Evolutionary conservation across 2,329 filamentous ascomycete genomes (phyloP).

Genomic region (Ascochyta clinopodiicola): DNA sequence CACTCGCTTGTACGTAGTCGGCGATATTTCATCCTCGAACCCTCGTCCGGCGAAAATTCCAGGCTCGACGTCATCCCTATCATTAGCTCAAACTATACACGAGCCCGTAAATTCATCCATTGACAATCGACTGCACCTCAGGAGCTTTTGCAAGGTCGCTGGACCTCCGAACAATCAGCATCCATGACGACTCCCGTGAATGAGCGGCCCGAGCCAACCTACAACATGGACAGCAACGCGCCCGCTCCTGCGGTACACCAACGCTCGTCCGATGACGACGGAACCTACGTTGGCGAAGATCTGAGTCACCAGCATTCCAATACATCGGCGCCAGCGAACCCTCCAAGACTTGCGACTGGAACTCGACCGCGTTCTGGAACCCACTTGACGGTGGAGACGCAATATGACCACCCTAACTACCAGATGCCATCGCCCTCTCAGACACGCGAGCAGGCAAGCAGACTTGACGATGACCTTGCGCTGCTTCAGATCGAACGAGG

Average conservation of each 20-base stretch:
- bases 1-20: neutral
- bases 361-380: slow-evolving; percentile 44
- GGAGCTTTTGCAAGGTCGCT: slow-evolving; percentile 4
- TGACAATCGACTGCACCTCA: neutral
- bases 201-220: slow-evolving; percentile 47
- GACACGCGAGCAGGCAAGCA: slow-evolving; percentile 64
- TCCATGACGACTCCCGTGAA: slow-evolving; percentile 46
- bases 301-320: slow-evolving; percentile 38
- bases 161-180: slow-evolving; percentile 14
- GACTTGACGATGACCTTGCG: slow-evolving; percentile 70
- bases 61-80: slow-evolving; percentile 10
- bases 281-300: slow-evolving; percentile 48
- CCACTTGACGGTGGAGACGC: slow-evolving; percentile 58
- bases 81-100: slow-evolving; percentile 3
- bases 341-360: slow-evolving; percentile 14
- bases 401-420: slow-evolving; percentile 39
- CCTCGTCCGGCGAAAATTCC: slow-evolving; percentile 4
- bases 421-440: slow-evolving; percentile 59
- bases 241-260: slow-evolving; percentile 26
- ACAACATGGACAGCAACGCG: slow-evolving; percentile 41
- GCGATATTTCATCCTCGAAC: neutral
- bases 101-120: neutral
- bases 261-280: slow-evolving; percentile 48
- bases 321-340: slow-evolving; percentile 13
- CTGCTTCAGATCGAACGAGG: slow-evolving; percentile 70